Evolutionary conservation across 2,329 filamentous ascomycete species (phyloP), one percentile per base, ranked within the genome.

Genomic region (Macroventuria anomochaeta): DNA sequence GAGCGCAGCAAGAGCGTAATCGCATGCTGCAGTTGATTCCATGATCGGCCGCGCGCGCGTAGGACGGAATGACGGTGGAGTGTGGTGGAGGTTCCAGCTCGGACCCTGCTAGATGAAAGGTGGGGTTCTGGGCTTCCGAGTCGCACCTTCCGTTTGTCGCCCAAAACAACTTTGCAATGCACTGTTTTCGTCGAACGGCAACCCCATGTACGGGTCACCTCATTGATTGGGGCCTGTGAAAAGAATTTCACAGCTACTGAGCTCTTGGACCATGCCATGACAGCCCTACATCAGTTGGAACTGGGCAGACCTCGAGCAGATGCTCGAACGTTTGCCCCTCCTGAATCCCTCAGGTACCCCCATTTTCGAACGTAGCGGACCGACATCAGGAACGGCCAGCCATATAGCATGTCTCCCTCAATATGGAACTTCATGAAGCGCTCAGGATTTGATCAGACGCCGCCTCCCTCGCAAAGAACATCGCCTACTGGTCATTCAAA

Each of bases 361-460:
- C 69, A 71, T 70, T 67, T 59, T 70, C 63, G 58, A 55, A 33
- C 53, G 55, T 62, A 62, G 62, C 53, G 58, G 51, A 52, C 57
- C 33, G 28, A 47, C 40, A 48, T 31, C 15, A 53, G 52, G 26
- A 26, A 36, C 46, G 29, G 20, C 41, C 38, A 44, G 52, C 42
- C 53, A 66, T 65, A 67, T 64, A 72, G 58, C 52, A 74, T 74
- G 71, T 57, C 68, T 46, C 60, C 65, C 44, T 64, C 64, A 46
- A 54, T 71, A 61, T 73, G 64, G 68, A 63, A 53, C 53, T 48
- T 72, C 59, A 71, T 73, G 70, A 74, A 73, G 69, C 68, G 71
- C 40, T 60, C 66, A 48, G 53, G 53, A 31, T 51, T 40, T 46
- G 53, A 55, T 29, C 40, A 55, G 32, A 50, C 46, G 31, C 36